Evolutionary conservation across 345 rosid species (phyloP).

Genomic region (Iberis pinnata): DNA sequence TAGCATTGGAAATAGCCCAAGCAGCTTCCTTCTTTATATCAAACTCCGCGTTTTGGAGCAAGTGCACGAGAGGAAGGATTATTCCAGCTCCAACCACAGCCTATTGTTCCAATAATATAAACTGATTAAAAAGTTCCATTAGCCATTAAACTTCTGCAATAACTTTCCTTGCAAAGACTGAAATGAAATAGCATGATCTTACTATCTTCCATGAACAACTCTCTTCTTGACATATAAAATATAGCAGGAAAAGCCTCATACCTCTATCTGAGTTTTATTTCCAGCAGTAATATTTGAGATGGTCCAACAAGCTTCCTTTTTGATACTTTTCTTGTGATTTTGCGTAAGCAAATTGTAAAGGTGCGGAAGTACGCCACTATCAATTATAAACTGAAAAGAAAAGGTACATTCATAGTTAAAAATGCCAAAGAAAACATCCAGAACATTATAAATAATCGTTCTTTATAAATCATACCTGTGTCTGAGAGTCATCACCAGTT

Average conservation of each 20-base stretch:
- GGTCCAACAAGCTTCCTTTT: slow-evolving; percentile 93
- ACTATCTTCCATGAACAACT: slow-evolving; percentile 14
- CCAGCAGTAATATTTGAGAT: slow-evolving; percentile 88
- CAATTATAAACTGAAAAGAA: slow-evolving; percentile 59
- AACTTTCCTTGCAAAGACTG: neutral
- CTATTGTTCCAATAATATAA: slow-evolving; percentile 28
- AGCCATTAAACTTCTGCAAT: neutral
- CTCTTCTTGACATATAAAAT: neutral
- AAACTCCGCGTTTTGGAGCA: slow-evolving; percentile 74
- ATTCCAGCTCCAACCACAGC: slow-evolving; percentile 67
- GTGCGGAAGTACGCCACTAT: slow-evolving; percentile 58
- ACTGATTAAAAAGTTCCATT: neutral
- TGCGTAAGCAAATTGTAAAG: slow-evolving; percentile 61
- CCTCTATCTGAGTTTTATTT: slow-evolving; percentile 74
- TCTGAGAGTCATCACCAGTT: slow-evolving; percentile 81
- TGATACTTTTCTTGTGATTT: slow-evolving; percentile 78
- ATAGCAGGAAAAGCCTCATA: slow-evolving; percentile 22
- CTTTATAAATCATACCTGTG: slow-evolving; percentile 47
- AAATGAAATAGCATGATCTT: slow-evolving; percentile 8
- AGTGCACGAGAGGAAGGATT: slow-evolving; percentile 62
- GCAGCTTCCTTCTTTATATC: slow-evolving; percentile 89
- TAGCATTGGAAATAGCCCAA: slow-evolving; percentile 85
- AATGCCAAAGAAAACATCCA: slow-evolving; percentile 3
- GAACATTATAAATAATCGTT: neutral
- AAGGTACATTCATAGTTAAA: slow-evolving; percentile 10